These are phyloP conservation scores for Lachnellula hyalina DNA, from an alignment of 2,329 filamentous ascomycete genomes.

Conservation along the genomic window DNA sequence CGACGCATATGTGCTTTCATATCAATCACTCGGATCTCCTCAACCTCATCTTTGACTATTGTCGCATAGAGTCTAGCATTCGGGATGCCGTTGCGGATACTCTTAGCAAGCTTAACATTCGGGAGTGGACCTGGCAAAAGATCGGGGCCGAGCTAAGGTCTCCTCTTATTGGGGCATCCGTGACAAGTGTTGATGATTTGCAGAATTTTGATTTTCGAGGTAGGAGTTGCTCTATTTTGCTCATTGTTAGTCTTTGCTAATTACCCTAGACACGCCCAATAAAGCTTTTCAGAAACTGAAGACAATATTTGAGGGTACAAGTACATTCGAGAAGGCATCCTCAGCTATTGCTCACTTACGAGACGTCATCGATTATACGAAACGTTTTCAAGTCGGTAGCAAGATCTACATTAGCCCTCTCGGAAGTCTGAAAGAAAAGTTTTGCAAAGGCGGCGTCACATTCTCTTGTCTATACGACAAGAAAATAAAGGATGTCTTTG, in stretches of 20 bases:
- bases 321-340: conserved; percentile 68
- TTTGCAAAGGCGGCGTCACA: conserved; percentile 78
- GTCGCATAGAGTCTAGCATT: conserved; percentile 66
- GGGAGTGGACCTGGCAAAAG: conserved; percentile 75
- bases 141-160: conserved; percentile 77
- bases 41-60: conserved; percentile 84
- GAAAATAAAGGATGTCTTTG: conserved; percentile 79
- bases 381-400: conserved; percentile 66
- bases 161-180: conserved; percentile 74
- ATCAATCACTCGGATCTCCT: conserved; percentile 84
- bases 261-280: conserved; percentile 44
- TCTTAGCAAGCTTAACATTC: conserved; percentile 81
- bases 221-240: conserved; percentile 31
- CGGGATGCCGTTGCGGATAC: conserved; percentile 72
- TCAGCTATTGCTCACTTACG: conserved; percentile 75
- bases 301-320: conserved; percentile 54
- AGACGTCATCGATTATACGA: conserved; percentile 70
- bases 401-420: conserved; percentile 83
- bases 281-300: conserved; percentile 56
- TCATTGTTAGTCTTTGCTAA: conserved; percentile 6
- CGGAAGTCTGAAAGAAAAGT: conserved; percentile 83
- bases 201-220: conserved; percentile 86
- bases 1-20: conserved; percentile 77
- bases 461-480: conserved; percentile 89
- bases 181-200: conserved; percentile 86